phyloP scores from a whole-genome alignment of 768 basidiomycete species.

The Leccinum olivaceopallidum region DNA sequence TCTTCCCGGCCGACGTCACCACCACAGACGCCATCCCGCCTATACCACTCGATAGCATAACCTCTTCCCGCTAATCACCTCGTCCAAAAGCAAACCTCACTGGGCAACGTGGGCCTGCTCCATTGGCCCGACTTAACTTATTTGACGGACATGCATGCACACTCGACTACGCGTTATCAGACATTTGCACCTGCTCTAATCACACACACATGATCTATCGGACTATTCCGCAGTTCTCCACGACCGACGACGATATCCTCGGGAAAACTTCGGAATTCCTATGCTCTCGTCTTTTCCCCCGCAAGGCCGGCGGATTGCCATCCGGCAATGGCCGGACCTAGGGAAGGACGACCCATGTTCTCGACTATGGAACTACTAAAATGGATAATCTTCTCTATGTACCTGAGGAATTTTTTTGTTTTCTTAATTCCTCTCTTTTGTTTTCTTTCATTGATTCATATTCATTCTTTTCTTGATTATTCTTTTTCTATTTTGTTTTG shows the following conservation, averaged over 20 bases:
- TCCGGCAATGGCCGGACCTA: slow-evolving; percentile 5
- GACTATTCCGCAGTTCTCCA: slow-evolving; percentile 18
- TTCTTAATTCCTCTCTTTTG: neutral
- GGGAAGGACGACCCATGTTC: slow-evolving; percentile 7
- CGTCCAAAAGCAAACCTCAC: slow-evolving; percentile 18
- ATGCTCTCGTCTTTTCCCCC: slow-evolving; percentile 19
- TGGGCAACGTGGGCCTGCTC: slow-evolving; percentile 11
- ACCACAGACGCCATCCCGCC: slow-evolving; percentile 35
- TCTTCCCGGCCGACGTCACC: slow-evolving; percentile 24
- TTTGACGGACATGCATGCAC: slow-evolving; percentile 25
- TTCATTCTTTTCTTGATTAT: slow-evolving; percentile 23
- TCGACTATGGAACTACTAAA: slow-evolving; percentile 27
- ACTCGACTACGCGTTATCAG: slow-evolving; percentile 18
- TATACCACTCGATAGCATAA: slow-evolving; percentile 37
- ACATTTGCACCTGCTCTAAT: slow-evolving; percentile 30
- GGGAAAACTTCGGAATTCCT: slow-evolving; percentile 22
- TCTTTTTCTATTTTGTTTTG: slow-evolving; percentile 36
- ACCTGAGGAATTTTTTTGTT: slow-evolving; percentile 15
- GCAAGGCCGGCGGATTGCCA: slow-evolving; percentile 11
- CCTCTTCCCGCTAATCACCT: slow-evolving; percentile 16
- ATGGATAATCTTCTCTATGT: slow-evolving; percentile 32
- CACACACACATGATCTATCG: slow-evolving; percentile 21
- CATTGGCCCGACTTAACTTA: slow-evolving; percentile 28
- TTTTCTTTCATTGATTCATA: neutral
- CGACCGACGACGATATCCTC: slow-evolving; percentile 32